phyloP scores from a whole-genome alignment of 2,329 filamentous ascomycete species.

The Colletotrichum filicis region DNA sequence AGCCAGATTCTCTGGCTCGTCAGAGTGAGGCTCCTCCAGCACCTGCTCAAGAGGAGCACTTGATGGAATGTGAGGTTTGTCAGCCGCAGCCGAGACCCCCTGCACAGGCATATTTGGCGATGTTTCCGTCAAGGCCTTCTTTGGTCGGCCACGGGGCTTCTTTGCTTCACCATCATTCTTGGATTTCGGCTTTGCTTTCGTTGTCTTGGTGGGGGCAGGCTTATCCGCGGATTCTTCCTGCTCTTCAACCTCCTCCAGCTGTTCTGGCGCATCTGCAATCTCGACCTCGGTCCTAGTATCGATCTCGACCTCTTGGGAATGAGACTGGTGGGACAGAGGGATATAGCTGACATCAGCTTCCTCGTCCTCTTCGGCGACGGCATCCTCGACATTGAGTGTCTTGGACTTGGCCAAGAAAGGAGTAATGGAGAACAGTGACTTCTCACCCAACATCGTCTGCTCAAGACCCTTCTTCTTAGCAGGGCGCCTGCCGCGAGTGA shows the following conservation, averaged over 20 bases:
- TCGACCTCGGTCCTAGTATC: conserved; percentile 21
- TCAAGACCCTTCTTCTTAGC: conserved; percentile 68
- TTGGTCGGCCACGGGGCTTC: conserved; percentile 59
- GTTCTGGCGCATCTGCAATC: not conserved
- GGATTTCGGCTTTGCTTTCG: conserved; percentile 40
- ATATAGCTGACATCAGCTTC: conserved; percentile 38
- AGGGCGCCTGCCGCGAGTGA: conserved; percentile 52
- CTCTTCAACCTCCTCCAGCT: conserved; percentile 26
- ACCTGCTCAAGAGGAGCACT: conserved; percentile 51
- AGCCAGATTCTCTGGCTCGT: conserved; percentile 40
- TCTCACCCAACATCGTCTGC: conserved; percentile 77
- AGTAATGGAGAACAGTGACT: conserved; percentile 93
- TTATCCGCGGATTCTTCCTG: conserved; percentile 31
- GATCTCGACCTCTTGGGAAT: conserved; percentile 9
- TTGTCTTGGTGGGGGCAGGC: conserved; percentile 34
- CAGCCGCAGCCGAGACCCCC: conserved; percentile 21
- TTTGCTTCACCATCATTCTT: conserved; percentile 15
- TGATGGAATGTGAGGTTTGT: conserved; percentile 47
- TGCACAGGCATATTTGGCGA: conserved; percentile 54
- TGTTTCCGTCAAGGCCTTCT: conserved; percentile 58
- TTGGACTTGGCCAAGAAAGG: conserved; percentile 87
- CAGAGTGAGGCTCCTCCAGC: conserved; percentile 47
- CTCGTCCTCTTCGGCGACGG: conserved; percentile 47
- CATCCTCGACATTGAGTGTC: conserved; percentile 52
- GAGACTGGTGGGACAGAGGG: conserved; percentile 23